Evolutionary conservation across 208 protist species (phyloP).

Genomic region (Crithidia expoeki): DNA sequence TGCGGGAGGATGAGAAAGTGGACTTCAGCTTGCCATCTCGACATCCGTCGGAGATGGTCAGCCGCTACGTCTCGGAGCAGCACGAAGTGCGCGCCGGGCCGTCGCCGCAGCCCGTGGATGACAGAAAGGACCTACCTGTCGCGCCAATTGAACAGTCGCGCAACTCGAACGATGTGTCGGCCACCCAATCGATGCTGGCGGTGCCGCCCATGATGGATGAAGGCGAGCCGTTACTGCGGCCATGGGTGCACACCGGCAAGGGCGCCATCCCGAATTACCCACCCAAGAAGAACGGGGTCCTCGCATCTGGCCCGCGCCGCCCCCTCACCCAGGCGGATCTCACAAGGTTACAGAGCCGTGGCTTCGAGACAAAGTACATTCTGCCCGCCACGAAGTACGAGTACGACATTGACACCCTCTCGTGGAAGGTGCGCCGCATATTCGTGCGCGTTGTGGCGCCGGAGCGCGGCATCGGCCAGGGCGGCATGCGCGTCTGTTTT

Average conservation of each 20-base stretch:
- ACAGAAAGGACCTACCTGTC: not conserved
- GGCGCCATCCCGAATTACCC: constrained; percentile 15
- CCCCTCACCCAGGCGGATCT: constrained; percentile 17
- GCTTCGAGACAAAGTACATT: constrained; percentile 35
- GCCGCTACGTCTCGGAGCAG: constrained; percentile 10
- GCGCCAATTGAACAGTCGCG: constrained; percentile 2
- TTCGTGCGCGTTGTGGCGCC: constrained; percentile 56
- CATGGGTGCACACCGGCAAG: constrained; percentile 24
- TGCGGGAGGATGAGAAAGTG: constrained; percentile 9
- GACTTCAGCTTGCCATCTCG: constrained; percentile 22
- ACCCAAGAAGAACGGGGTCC: constrained; percentile 22
- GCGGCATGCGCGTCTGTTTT: constrained; percentile 81
- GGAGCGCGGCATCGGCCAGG: constrained; percentile 45
- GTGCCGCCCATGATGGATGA: constrained; percentile 8
- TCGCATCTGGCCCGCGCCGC: constrained; percentile 13
- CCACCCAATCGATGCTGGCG: not conserved
- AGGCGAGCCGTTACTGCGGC: constrained; percentile 9
- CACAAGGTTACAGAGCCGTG: constrained; percentile 7
- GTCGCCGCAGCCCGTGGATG: not conserved
- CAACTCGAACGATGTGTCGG: constrained; percentile 5
- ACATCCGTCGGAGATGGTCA: constrained; percentile 15
- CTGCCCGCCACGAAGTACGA: constrained; percentile 59
- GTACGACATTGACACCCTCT: constrained; percentile 42
- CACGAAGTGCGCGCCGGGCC: not conserved
- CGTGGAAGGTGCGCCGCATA: constrained; percentile 38